Evolutionary conservation across 306 rosid genomes (phyloP).

Genomic region (Begonia loranthoides): DNA sequence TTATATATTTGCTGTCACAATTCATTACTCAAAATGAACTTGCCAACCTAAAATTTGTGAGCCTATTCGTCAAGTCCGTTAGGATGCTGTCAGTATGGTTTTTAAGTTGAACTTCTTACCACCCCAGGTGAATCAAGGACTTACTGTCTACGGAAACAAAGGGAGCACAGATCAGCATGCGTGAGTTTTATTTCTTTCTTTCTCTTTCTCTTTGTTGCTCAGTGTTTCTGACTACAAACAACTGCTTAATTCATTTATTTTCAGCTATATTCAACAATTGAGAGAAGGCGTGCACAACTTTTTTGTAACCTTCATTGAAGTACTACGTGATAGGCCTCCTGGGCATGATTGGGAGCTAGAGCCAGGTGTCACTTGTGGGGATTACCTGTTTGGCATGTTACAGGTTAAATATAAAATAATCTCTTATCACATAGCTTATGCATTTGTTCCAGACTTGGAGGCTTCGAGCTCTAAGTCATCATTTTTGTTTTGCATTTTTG

Average conservation of each 20-base stretch:
- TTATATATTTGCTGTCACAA: too few relatives aligned
- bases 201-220: not conserved
- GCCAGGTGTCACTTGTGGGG: constrained; percentile 98
- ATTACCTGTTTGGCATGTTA: constrained; percentile 96
- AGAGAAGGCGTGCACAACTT: constrained; percentile 98
- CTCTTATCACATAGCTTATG: too few relatives aligned
- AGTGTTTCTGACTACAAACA: not conserved
- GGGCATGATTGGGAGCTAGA: constrained; percentile 99
- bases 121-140: constrained; percentile 78
- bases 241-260: constrained; percentile 7
- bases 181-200: constrained; percentile 32
- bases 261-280: constrained; percentile 92
- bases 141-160: constrained; percentile 81
- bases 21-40: too few relatives aligned
- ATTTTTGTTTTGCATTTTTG: too few relatives aligned
- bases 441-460: too few relatives aligned
- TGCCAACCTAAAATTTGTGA: too few relatives aligned
- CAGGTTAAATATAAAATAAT: constrained; percentile 34
- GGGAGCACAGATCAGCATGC: constrained; percentile 99
- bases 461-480: too few relatives aligned
- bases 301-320: constrained; percentile 90
- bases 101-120: constrained; percentile 10
- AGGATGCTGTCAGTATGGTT: not conserved
- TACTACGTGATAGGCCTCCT: constrained; percentile 92
- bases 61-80: too few relatives aligned